Base-by-base conservation (phyloP, 1,284 basidiomycete species). In the Neolentinus lepideus region DNA sequence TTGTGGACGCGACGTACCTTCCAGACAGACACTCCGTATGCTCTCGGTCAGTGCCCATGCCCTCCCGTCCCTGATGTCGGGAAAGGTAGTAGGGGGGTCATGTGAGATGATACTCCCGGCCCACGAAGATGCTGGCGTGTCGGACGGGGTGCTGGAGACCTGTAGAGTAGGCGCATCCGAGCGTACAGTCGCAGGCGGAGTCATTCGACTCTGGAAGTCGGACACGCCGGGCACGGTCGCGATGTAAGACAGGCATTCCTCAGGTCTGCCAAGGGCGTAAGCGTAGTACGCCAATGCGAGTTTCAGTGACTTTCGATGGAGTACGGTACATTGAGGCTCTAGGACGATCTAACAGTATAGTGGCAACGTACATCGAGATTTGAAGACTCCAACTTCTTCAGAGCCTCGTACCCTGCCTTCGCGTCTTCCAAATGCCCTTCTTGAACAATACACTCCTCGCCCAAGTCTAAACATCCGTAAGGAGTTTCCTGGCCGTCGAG, bases 201-300 rank as follows among this genome's bases (percentile, higher is more conserved):
- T 77, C 33, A 83, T 75, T 59, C 79, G 79, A 54, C 70, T 73
- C 60, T 76, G 75, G 27, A 78, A 67, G 60, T 81, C 74, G 14
- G 72, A 62, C 22, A 83, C 67, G 62, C 83, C 78, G 33, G 82
- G 77, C 12, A 90, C 77, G 57, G 75, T 70, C 24, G 73, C 68
- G 6, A 90, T 75, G 54, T 85, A 72, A 1, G 70, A 63, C 19
- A 94, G 70, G 56, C 88, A 91, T 54, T 83, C 79, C 1, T 75
- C 68, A 16, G 84, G 84, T 19, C 80, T 74, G 29, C 83, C 83
- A 2, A 92, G 70, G 0, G 90, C 87, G 67, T 90, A 91, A 2
- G 84, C 81, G 62, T 88, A 85, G 67, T 90, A 92, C 2, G 88
- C 90, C 43, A 88, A 70, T 0, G 80, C 76, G 54, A 90, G 76